Evolutionary conservation across 345 rosid species (phyloP), one percentile per base, ranked within the genome.

Genomic region (Eucalyptus cloeziana): DNA sequence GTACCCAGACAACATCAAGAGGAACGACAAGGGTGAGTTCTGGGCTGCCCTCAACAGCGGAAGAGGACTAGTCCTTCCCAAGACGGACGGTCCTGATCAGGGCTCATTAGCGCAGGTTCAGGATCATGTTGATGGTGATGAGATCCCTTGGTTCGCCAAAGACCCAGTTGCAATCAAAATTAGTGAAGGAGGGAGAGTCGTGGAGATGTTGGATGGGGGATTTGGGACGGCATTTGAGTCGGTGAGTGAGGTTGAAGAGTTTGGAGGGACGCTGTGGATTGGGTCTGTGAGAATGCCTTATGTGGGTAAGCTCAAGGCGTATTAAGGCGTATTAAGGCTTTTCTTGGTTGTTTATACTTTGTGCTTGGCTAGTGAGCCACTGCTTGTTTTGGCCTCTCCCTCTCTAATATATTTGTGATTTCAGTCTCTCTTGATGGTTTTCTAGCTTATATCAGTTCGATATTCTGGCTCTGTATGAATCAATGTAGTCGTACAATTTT

Each of bases 11-110:
- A 95, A 94, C 88, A 90, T 94, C 33, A 90, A 89, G 86, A 90
- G 91, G 44, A 93, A 91, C 45, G 56, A 87, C 7, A 88, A 88
- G 6, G 97, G 99, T 4, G 96, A 96, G 37, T 96, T 94, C 40
- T 95, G 96, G 98, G 92, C 94, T 6, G 96, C 94, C 60, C 87
- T 94, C 14, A 92, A 93, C 79, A 89, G 92, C n/a, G 94, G 90
- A 69, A 92, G 94, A 80, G 93, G 93, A 43, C 81, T 87, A 27
- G 49, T 47, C 14, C 31, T 87, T 8, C 27, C 3, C 10, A 25
- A 5, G 19, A 24, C 21, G 86, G 79, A 31, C 30, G 17, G 71
- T 4, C 17, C 52, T 17, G 33, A 71, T 19, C 83, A 21, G 45
- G 45, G 83, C 27, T 37, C 45, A 71, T 37, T 21, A 19, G 83